Evolutionary conservation across 352 stramenopile genomes (phyloP).

Genomic region (Phytophthora chlamydospora): DNA sequence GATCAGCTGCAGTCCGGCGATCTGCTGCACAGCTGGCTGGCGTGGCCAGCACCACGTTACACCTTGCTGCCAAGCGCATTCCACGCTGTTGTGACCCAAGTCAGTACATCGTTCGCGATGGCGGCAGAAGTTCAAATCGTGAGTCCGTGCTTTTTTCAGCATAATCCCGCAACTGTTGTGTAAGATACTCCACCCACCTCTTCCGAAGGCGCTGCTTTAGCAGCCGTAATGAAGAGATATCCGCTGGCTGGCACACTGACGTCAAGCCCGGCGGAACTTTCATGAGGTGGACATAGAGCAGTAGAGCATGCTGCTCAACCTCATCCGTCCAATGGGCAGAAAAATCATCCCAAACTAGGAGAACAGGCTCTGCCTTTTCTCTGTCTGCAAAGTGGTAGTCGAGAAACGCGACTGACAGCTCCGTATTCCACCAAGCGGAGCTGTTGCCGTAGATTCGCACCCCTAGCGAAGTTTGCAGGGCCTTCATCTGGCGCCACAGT

Average conservation of each 20-base stretch:
- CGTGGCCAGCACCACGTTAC: too few relatives aligned
- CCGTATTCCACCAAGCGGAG: neutral
- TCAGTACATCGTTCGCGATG: too few relatives aligned
- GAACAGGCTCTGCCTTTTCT: neutral
- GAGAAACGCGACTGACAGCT: neutral
- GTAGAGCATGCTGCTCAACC: neutral
- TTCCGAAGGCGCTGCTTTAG: neutral
- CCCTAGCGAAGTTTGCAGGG: neutral
- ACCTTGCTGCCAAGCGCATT: too few relatives aligned
- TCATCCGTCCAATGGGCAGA: slow-evolving; percentile 3
- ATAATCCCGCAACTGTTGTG: too few relatives aligned
- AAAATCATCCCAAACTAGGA: slow-evolving; percentile 1
- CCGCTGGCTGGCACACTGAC: neutral
- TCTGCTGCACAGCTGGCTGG: too few relatives aligned
- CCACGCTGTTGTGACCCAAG: too few relatives aligned
- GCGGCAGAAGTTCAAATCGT: too few relatives aligned
- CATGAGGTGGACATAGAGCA: neutral
- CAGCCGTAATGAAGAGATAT: neutral
- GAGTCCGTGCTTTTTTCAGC: too few relatives aligned
- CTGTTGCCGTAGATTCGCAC: neutral
- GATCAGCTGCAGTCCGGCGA: too few relatives aligned
- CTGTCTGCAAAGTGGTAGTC: slow-evolving; percentile 4
- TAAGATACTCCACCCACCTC: too few relatives aligned
- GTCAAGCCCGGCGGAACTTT: neutral
- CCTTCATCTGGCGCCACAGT: slow-evolving; percentile 1